phyloP scores from a whole-genome alignment of 768 basidiomycete species.

The Boletus reticulatus region DNA sequence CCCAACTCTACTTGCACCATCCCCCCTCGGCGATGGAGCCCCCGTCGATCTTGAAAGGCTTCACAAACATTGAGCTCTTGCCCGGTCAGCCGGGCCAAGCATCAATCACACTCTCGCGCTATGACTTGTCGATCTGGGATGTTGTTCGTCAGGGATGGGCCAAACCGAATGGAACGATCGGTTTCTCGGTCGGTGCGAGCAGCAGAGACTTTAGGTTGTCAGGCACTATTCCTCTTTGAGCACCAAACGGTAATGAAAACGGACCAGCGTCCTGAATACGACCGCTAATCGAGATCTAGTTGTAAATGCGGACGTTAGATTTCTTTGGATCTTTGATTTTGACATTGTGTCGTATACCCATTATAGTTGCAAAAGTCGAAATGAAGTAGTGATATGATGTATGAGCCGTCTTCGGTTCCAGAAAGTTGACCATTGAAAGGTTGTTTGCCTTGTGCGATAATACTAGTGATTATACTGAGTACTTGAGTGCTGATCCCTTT shows the following conservation, averaged over 20 bases:
- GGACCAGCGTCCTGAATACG: too few species aligned
- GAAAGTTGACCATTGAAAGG: too few species aligned
- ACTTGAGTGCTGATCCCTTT: too few species aligned
- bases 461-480: too few species aligned
- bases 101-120: constrained; percentile 59
- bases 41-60: constrained; percentile 68
- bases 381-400: too few species aligned
- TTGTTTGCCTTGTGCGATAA: too few species aligned
- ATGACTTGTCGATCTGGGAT: constrained; percentile 79
- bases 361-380: too few species aligned
- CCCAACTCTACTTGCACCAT: constrained; percentile 75
- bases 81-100: constrained; percentile 48
- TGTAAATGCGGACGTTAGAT: too few species aligned
- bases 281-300: too few species aligned
- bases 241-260: background rate
- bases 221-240: constrained; percentile 35
- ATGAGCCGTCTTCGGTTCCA: too few species aligned
- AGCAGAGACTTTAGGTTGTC: constrained; percentile 58
- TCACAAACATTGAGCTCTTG: constrained; percentile 53
- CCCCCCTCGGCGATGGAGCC: constrained; percentile 64
- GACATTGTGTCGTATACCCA: too few species aligned
- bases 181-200: constrained; percentile 65
- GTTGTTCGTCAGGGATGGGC: constrained; percentile 70
- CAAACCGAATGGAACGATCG: constrained; percentile 60
- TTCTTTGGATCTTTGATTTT: too few species aligned